These are phyloP conservation scores for Magnolia officinalis DNA, from an alignment of 164 flowering plant species.

Conservation along the genomic window DNA sequence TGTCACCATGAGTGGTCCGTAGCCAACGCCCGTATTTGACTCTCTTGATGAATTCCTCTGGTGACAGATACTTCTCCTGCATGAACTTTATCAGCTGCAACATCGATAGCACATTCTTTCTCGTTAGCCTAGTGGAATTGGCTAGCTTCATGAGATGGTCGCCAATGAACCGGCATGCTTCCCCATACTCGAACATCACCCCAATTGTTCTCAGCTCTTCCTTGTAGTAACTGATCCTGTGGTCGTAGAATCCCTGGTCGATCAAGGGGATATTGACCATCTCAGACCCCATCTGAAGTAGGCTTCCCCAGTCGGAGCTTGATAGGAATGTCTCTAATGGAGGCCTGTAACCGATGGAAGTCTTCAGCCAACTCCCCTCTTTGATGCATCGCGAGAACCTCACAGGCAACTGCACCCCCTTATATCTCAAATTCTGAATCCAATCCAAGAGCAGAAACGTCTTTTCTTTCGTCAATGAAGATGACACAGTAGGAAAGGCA, in stretches of 20 bases:
- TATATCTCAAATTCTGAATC: slow-evolving; percentile 30
- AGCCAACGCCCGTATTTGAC: slow-evolving; percentile 45
- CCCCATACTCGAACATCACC: slow-evolving; percentile 46
- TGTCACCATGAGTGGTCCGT: slow-evolving; percentile 38
- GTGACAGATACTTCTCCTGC: slow-evolving; percentile 26
- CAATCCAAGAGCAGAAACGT: slow-evolving; percentile 49
- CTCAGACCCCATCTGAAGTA: slow-evolving; percentile 50
- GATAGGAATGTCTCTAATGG: slow-evolving; percentile 53
- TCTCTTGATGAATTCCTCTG: slow-evolving; percentile 34
- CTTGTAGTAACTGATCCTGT: slow-evolving; percentile 26
- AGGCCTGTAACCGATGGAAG: slow-evolving; percentile 37
- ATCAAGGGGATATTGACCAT: slow-evolving; percentile 65
- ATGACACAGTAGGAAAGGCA: slow-evolving; percentile 30
- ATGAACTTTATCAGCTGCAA: slow-evolving; percentile 45
- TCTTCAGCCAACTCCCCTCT: slow-evolving; percentile 56
- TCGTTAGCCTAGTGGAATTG: slow-evolving; percentile 30
- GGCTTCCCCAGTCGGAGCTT: slow-evolving; percentile 31
- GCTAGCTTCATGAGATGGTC: slow-evolving; percentile 52
- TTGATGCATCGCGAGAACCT: slow-evolving; percentile 44
- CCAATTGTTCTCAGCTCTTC: slow-evolving; percentile 53
- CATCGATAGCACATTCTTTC: slow-evolving; percentile 40
- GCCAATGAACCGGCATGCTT: slow-evolving; percentile 58
- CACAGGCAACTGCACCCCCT: slow-evolving; percentile 17
- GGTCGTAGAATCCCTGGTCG: slow-evolving; percentile 44
- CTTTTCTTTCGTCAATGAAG: slow-evolving; percentile 50